A percentile compares a stretch with the other conserved stretches of the same genome.
Conservation (phyloP, 257 asterid species). For the Solanum sparsipilum region DNA sequence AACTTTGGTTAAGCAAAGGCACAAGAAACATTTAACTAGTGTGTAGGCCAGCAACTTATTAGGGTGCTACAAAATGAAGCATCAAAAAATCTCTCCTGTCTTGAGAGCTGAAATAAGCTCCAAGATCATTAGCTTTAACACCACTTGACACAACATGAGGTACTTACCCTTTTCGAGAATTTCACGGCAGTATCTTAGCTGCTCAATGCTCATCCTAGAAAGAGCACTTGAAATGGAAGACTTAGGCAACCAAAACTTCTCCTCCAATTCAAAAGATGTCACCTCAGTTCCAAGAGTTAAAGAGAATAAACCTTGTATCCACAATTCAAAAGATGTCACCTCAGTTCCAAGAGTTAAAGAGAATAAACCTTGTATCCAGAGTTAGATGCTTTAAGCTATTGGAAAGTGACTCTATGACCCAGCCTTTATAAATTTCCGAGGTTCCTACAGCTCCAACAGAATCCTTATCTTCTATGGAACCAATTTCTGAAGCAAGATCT, state of each 20-base stretch:
- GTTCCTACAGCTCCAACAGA: conserved; percentile 37
- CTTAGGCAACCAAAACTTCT: conserved; percentile 83
- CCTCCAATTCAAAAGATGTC: conserved; percentile 80
- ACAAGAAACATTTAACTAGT: neutral
- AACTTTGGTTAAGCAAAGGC: neutral
- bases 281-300: conserved; percentile 92
- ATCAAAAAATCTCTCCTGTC: conserved; percentile 42
- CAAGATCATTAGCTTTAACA: conserved; percentile 66
- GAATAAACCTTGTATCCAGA: conserved; percentile 70
- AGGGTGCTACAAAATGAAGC: neutral
- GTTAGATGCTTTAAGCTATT: conserved; percentile 51
- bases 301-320: conserved; percentile 67
- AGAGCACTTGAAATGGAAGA: conserved; percentile 55
- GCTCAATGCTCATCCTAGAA: conserved; percentile 68
- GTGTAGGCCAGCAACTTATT: neutral
- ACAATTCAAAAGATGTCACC: conserved; percentile 81
- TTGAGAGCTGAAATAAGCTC: conserved; percentile 61
- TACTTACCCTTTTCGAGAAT: conserved; percentile 65
- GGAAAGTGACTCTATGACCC: conserved; percentile 86
- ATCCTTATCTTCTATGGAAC: conserved; percentile 67
- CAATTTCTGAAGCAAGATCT: conserved; percentile 64
- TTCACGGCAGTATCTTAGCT: conserved; percentile 59
- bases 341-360: conserved; percentile 87
- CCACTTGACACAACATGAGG: conserved; percentile 39
- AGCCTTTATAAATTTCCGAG: conserved; percentile 54